These are phyloP conservation scores for Thalassiosira profunda DNA, from an alignment of 108 stramenopile species.

Conservation along the genomic window DNA sequence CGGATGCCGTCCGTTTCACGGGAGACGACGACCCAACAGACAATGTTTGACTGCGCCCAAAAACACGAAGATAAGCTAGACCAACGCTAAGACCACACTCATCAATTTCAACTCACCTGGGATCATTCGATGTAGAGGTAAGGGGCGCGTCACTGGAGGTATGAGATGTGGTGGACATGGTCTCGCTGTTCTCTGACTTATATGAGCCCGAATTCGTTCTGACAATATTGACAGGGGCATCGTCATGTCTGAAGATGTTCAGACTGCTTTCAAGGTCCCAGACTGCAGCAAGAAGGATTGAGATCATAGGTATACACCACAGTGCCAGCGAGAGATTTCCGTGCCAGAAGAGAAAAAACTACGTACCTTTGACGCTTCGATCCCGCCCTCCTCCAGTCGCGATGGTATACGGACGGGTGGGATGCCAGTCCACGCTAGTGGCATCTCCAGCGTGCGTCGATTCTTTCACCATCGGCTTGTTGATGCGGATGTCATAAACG, in stretches of 20 bases:
- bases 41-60: slow-evolving; percentile 2
- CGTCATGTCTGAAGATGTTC: slow-evolving; percentile 43
- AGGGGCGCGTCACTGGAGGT: slow-evolving; percentile 46
- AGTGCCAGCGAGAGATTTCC: no score
- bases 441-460: slow-evolving; percentile 87
- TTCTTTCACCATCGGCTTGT: slow-evolving; percentile 59
- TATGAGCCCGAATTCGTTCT: slow-evolving; percentile 48
- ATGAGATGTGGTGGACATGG: slow-evolving; percentile 29
- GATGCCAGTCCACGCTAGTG: slow-evolving; percentile 87
- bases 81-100: no score
- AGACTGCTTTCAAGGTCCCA: slow-evolving; percentile 47
- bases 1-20: slow-evolving; percentile 28
- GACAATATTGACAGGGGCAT: slow-evolving; percentile 18
- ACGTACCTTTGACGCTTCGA: slow-evolving; percentile 80
- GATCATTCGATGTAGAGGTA: no score
- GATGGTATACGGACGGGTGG: slow-evolving; percentile 59
- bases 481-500: slow-evolving; percentile 73
- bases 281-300: no score
- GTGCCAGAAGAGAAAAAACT: no score
- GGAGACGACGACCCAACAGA: slow-evolving; percentile 19
- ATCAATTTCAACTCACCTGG: no score
- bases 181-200: slow-evolving; percentile 54
- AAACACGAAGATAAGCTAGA: no score
- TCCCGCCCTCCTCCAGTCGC: slow-evolving; percentile 87
- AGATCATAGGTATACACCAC: no score